Percentiles rank a stretch among this genome's conserved stretches.
Conservation (phyloP, 2,329 filamentous ascomycete species). For the Aspergillus sp. region DNA sequence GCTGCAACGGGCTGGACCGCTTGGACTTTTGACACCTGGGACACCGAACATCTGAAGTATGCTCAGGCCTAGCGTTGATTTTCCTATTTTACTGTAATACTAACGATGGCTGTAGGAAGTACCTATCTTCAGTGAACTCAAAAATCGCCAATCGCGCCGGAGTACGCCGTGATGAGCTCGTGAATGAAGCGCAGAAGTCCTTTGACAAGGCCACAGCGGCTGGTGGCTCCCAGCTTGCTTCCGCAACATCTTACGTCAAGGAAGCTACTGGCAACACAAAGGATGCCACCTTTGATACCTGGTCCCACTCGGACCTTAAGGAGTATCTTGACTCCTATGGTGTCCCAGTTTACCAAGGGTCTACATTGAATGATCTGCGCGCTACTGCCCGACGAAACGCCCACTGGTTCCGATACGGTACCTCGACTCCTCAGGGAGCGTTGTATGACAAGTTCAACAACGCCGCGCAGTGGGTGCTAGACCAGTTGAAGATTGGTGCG, state of each 20-base stretch:
- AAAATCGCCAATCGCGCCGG: constrained; percentile 62
- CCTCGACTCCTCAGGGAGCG: constrained; percentile 63
- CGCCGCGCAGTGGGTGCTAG: constrained; percentile 48
- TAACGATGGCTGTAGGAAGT: constrained; percentile 40
- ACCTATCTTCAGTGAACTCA: constrained; percentile 48
- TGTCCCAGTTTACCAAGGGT: constrained; percentile 66
- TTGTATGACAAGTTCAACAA: constrained; percentile 63
- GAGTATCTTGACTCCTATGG: constrained; percentile 78
- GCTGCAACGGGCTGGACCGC: constrained; percentile 66
- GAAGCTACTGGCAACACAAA: constrained; percentile 66
- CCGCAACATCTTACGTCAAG: constrained; percentile 69
- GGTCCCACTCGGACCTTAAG: constrained; percentile 72
- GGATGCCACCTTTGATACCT: constrained; percentile 67
- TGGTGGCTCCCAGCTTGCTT: constrained; percentile 54
- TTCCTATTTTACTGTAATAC: background rate
- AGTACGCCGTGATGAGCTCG: constrained; percentile 70
- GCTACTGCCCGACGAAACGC: constrained; percentile 70
- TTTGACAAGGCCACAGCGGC: constrained; percentile 49
- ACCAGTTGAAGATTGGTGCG: constrained; percentile 50
- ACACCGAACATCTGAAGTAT: constrained; percentile 66
- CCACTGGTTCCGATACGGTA: constrained; percentile 76
- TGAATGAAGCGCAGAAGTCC: constrained; percentile 54
- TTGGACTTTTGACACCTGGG: constrained; percentile 80
- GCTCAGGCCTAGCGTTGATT: constrained; percentile 13
- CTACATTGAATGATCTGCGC: constrained; percentile 66